Evolutionary conservation across 2,329 filamentous ascomycete species (phyloP), one percentile per base, ranked within the genome.

Genomic region (Cladosporium oxysporum): DNA sequence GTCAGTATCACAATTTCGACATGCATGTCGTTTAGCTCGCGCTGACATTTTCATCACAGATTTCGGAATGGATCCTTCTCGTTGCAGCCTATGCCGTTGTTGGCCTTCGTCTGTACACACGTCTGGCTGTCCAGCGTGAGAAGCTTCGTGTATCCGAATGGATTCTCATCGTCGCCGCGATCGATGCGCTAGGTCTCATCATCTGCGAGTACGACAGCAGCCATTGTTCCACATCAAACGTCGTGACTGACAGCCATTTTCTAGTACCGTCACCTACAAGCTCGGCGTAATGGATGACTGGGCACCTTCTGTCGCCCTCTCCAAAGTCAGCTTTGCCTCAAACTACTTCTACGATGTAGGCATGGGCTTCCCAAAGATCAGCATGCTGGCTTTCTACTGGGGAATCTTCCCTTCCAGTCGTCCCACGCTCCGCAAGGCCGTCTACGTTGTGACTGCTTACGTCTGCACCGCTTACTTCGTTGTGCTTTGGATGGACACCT

Each of bases 31-130:
- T 74, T 74, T 77, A 77, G 64, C 62, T 76, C 0, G 66, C 2
- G 74, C 74, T 49, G 62, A 74, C 16, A 76, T 75, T 35, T 72
- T 76, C 49, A 71, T 63, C 26, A 7, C 66, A 76, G 55, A 74
- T 76, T 1, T 62, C 59, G 21, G 59, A 62, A 53, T 99, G 95
- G 95, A 71, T 77, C 2, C 79, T 96, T 16, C 84, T 96, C 29
- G 82, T 88, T 37, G 76, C 84, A 18, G 88, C 90, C 1, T 97
- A 97, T 76, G 76, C 87, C 21, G 83, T 88, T 71, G 80, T 88
- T 53, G 82, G 82, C 52, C 76, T 80, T 58, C 78, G 80, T 37
- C 28, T 78, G n/a, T 78, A 77, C 26, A 71, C 76, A 1, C 76
- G 76, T 12, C 69, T 78, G 21, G 72, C 75, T 58, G 72, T 72